These are phyloP conservation scores for Eucalyptus curtisii DNA, from an alignment of 345 rosid species.

Conservation along the genomic window DNA sequence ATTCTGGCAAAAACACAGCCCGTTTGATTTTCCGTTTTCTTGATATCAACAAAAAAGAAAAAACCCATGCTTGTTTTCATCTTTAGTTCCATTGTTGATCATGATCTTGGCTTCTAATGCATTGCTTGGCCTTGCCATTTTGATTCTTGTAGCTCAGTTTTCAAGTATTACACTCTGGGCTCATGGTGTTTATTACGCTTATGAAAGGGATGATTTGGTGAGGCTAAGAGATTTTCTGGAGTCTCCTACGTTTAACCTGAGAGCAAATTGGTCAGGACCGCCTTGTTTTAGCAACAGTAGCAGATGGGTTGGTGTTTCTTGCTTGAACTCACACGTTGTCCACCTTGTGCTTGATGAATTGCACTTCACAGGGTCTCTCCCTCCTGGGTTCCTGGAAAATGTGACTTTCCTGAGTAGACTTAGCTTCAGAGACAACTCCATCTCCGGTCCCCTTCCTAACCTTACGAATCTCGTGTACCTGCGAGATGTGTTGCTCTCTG, in stretches of 20 bases:
- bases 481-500: conserved; percentile 18
- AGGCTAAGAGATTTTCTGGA: conserved; percentile 19
- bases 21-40: neutral
- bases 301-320: conserved; percentile 35
- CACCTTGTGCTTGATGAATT: conserved; percentile 30
- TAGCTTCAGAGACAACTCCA: conserved; percentile 26
- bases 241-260: conserved; percentile 10
- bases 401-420: conserved; percentile 22
- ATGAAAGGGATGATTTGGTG: conserved; percentile 24
- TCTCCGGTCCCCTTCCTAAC: conserved; percentile 27
- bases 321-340: conserved; percentile 28
- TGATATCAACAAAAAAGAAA: neutral
- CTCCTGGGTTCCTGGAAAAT: conserved; percentile 15
- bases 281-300: conserved; percentile 21
- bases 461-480: conserved; percentile 13
- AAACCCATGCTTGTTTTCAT: neutral
- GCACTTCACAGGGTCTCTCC: conserved; percentile 30
- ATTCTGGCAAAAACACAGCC: neutral
- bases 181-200: neutral
- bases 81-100: neutral
- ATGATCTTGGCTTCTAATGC: neutral
- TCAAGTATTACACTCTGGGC: neutral
- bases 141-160: neutral
- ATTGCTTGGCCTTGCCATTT: neutral
- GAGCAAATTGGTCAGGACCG: conserved; percentile 37